Evolutionary conservation across 2,329 filamentous ascomycete genomes (phyloP), one percentile per base, ranked within the genome.

Genomic region (Amylocarpus encephaloides): DNA sequence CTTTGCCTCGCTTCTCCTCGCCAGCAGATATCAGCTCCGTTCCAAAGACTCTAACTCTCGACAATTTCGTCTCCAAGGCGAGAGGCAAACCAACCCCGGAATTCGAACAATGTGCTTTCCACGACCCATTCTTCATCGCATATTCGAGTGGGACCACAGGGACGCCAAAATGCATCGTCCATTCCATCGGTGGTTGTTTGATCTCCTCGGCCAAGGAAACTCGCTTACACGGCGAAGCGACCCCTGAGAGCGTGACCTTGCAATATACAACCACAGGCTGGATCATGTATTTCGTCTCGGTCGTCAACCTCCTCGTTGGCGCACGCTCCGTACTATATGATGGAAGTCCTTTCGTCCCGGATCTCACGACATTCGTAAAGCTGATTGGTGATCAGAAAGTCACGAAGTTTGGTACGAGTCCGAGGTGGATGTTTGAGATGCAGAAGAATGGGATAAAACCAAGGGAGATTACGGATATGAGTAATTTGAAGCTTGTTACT

Each of bases 131-230:
- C 67, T 69, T 92, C 32, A 77, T 94, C 33, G 86, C 85, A 51
- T 94, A 89, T 62, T 79, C 85, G 0, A 87, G 83, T 1, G 88
- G 88, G 2, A 94, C 88, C 6, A 94, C 89, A 0, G 88, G 89
- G 3, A 80, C 79, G 16, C 89, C 89, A 11, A 94, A 94, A 63
- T 90, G 87, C 52, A 93, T 94, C 55, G 86, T 92, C 2, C 89
- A 95, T 65, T 83, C 81, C 1, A 77, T 80, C 1, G 86, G 86
- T 3, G 83, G 84, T 0, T 69, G 79, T 1, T 66, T 87, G 29
- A 55, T 88, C 55, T 86, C 68, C 43, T 63, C 65, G 1, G 67
- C 66, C 36, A 83, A 91, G 63, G 88, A 94, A 64, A 72, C 70
- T 1, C 67, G 64, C 18, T 62, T 83, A 18, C 78, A 83, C 57